Base-by-base conservation (phyloP, 2,329 filamentous ascomycete species). In the Ambrosiella cleistominuta region DNA sequence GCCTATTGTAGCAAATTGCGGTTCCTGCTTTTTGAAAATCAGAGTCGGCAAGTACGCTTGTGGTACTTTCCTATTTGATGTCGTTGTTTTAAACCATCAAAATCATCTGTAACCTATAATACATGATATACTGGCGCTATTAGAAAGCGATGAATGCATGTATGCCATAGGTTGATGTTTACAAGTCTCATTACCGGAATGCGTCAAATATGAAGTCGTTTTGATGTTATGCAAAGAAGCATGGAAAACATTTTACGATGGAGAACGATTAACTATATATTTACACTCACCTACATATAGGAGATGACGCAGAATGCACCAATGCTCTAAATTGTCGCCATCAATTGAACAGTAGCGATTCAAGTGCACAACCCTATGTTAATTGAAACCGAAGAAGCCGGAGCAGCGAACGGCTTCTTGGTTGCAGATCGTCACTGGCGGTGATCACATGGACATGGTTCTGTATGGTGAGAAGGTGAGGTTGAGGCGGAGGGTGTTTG, bases 31-130 rank as follows among this genome's bases (percentile, higher is more conserved):
- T 37, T 35, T 56, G 36, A 17, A 40, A 47, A 17, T 45, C 8
- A 56, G 12, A 40, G 39, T 42, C 7, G 45, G 45, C 45, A 49
- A 49, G 3, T 49, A 19, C 45, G 57, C 17, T 39, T 52, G 52
- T 59, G 52, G 37, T 19, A 59, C 57, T 44, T 59, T 51, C 52
- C 57, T 56, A 38, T 45, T 56, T n/a, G 12, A 49, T 11, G 27
- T 36, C 27, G 8, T 35, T 47, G 44, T 9, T 51, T n/a, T 15
- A 51, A 19, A 51, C 47, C 19, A n/a, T 19, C 17, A 51, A 19
- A 2, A 35, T 51, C 13, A 35, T 11, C 19, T 35, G 27, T 19
- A 51, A 51, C 17, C 27, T 7, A 51, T 12, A 27, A 35, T 11
- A 9, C 27, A 35, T 7, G 12, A 27, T 51, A 51, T 36, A 19